phyloP scores from a whole-genome alignment of 169 alveolate genomes.

The Cryptosporidium viatorum region DNA sequence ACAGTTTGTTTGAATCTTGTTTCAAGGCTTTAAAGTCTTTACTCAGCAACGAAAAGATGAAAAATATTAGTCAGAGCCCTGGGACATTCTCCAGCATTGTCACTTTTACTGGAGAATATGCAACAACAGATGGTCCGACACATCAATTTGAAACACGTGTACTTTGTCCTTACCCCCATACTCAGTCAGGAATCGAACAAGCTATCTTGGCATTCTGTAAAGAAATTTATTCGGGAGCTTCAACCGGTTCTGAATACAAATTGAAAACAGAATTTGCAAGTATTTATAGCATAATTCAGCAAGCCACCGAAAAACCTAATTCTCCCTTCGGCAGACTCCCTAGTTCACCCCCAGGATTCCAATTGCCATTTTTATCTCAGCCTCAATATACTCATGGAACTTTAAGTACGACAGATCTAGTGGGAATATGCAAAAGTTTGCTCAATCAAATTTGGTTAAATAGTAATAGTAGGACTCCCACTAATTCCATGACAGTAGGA shows the following conservation, averaged over 20 bases:
- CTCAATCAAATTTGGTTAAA: not conserved
- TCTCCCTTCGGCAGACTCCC: constrained; percentile 31
- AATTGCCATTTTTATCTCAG: not conserved
- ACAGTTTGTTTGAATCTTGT: not conserved
- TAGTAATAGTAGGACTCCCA: not conserved
- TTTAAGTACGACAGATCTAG: too few species aligned
- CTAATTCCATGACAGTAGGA: not conserved
- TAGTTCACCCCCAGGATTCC: not conserved
- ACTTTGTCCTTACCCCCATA: not conserved
- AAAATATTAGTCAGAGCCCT: not conserved
- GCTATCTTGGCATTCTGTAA: constrained; percentile 19
- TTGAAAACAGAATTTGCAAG: not conserved
- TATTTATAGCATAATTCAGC: not conserved
- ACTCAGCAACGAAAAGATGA: not conserved
- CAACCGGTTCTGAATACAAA: not conserved
- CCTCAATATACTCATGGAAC: not conserved
- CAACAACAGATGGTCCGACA: not conserved
- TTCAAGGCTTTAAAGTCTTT: not conserved
- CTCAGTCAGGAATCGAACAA: not conserved
- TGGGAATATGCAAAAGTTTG: not conserved
- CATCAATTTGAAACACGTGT: not conserved
- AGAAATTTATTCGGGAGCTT: not conserved
- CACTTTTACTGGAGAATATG: not conserved
- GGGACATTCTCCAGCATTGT: not conserved
- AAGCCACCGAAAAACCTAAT: not conserved